Evolutionary conservation across 2,329 filamentous ascomycete species (phyloP), one percentile per base, ranked within the genome.

Genomic region (Sarocladium kiliense): DNA sequence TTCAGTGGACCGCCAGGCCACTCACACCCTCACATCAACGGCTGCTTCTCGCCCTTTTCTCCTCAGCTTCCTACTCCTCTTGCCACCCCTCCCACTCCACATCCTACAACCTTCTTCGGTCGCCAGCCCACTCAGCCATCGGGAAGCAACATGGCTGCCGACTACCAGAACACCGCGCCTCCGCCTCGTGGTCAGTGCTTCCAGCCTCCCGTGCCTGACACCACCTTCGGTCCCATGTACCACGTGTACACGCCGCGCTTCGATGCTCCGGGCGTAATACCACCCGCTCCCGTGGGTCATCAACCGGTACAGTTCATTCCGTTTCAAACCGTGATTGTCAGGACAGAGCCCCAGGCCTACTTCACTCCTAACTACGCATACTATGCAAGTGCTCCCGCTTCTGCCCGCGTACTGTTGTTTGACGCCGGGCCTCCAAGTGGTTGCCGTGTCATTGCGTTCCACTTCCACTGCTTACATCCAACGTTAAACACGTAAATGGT

Each of bases 191-290:
- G 77, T 54, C 64, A 78, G 51, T 76, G 80, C 64, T 84, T 79
- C 62, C 78, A 84, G 62, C 82, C 82, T 1, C 81, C 78, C 26
- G 79, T 82, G 16, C 79, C 80, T 3, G 79, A 82, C 60, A 82
- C 80, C 16, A 78, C 77, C 42, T 74, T 76, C 63, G 82, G 82
- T 3, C 76, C 79, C 2, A 78, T 79, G 56, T 63, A 74, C 26
- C 80, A 85, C 59, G 74, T 75, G 19, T 85, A 83, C 60, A 68
- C 79, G 54, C 81, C 82, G 58, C 80, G 79, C 42, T 73, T 71
- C 60, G 80, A 83, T 61, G 66, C 63, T 41, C 50, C 50, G 42
- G 65, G 64, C 26, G 53, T 64, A 39, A 59, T 58, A 32, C 57
- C 65, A 59, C 60, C 65, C 61, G 57, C 62, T 63, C 66, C 65